Percentiles rank a stretch among this genome's conserved stretches.
These are phyloP conservation scores for Apiotrichum gracile DNA, from an alignment of 1,284 basidiomycete genomes.

Conservation along the genomic window DNA sequence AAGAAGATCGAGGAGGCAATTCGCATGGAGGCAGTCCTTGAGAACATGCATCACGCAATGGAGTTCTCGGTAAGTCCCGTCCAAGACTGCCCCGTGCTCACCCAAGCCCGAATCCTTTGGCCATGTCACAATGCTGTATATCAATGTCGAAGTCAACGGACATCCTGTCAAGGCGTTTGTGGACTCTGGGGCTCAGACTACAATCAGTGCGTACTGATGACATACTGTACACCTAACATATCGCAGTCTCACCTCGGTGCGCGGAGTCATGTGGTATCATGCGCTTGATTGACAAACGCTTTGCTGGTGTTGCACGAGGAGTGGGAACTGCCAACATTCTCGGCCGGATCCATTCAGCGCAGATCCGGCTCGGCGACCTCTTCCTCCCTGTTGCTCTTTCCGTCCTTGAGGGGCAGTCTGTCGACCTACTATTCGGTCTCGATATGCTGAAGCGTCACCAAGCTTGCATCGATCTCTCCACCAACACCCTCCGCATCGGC, in stretches of 20 bases:
- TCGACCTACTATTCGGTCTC: constrained; percentile 89
- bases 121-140: constrained; percentile 85
- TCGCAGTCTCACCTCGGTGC: constrained; percentile 82
- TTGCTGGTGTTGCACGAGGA: constrained; percentile 85
- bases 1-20: constrained; percentile 90
- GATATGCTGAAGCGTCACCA: constrained; percentile 99
- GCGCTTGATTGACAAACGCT: constrained; percentile 83
- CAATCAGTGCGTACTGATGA: constrained; percentile 71
- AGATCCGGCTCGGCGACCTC: constrained; percentile 78
- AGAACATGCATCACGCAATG: constrained; percentile 85
- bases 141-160: constrained; percentile 81
- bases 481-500: constrained; percentile 81
- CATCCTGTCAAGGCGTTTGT: constrained; percentile 91
- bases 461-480: constrained; percentile 86
- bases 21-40: constrained; percentile 77
- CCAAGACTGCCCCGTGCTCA: constrained; percentile 28
- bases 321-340: constrained; percentile 94
- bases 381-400: constrained; percentile 88
- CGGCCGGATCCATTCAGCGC: constrained; percentile 88
- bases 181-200: constrained; percentile 92
- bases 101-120: constrained; percentile 84
- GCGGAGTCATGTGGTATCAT: constrained; percentile 92
- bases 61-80: constrained; percentile 59
- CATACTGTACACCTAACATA: not conserved
- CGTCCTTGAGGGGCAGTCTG: constrained; percentile 88